Evolutionary conservation across 2,329 filamentous ascomycete species (phyloP), one percentile per base, ranked within the genome.

Genomic region (Alternaria sp.): DNA sequence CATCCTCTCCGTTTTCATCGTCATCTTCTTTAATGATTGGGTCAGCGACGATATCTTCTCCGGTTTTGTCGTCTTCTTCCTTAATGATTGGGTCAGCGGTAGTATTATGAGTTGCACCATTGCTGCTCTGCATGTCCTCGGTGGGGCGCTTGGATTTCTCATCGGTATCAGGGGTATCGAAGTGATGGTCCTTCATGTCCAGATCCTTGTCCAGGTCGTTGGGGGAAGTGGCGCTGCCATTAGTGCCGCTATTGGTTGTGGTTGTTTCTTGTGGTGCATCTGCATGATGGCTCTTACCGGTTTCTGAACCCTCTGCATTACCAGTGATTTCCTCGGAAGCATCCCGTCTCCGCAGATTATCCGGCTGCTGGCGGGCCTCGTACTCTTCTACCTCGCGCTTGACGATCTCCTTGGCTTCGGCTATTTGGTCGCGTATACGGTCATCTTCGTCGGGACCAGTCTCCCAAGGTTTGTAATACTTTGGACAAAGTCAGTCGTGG

Each of bases 381-480:
- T 91, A 91, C 21, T 89, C 85, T 50, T 83, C 82, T 26, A 83
- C 73, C 74, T 97, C 92, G 56, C 80, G 82, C 17, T 86, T 83
- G 64, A 96, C 87, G 6, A 75, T 81, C 1, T 80, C 82, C 74
- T 92, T 84, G 14, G 85, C 86, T 51, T 89, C 85, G 45, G 84
- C 81, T 28, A 92, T 82, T 75, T 97, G 93, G 4, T 84, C 80
- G 44, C 88, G 84, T 72, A 97, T 91, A 10, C 78, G 82, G 5
- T 87, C 84, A 75, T 93, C 86, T 74, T 97, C 90, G 42, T 86
- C 83, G 5, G 81, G 76, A 31, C 86, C 87, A 55, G 91, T 82
- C 68, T 92, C 88, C 89, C 90, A 96, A 0, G 94, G 94, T 44
- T 89, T 88, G 77, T 95, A 97, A 76, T 90, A 94, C 92, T 97